Evolutionary conservation across 495 filamentous ascomycete genomes (phyloP).

Genomic region (Pyrenula aspistea): DNA sequence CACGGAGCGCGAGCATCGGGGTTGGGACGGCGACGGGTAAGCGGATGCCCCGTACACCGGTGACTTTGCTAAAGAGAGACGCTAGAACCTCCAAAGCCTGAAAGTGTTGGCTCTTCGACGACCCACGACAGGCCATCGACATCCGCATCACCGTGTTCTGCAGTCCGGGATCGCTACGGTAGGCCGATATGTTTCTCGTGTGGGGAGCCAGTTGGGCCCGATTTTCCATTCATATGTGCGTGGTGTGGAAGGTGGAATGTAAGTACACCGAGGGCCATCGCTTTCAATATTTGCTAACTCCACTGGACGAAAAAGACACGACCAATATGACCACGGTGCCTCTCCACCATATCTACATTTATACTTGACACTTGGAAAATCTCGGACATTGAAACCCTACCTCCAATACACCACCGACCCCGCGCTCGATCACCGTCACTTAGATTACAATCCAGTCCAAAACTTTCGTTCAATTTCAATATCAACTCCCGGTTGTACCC

Average conservation of each 20-base stretch:
- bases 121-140: background rate
- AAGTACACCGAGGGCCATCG: too few species aligned
- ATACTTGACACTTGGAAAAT: too few species aligned
- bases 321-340: too few species aligned
- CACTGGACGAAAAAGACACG: background rate
- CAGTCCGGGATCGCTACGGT: background rate
- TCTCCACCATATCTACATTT: too few species aligned
- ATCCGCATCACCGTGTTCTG: background rate
- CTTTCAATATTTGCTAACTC: too few species aligned
- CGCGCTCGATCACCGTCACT: too few species aligned
- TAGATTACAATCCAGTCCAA: too few species aligned
- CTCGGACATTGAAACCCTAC: too few species aligned
- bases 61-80: background rate
- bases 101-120: background rate
- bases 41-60: background rate
- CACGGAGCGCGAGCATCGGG: background rate
- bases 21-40: background rate
- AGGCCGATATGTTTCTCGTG: background rate
- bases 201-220: background rate
- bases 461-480: too few species aligned
- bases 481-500: too few species aligned
- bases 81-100: background rate
- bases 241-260: background rate
- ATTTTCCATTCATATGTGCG: background rate
- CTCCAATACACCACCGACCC: too few species aligned